Evolutionary conservation across 805 yeast genomes (phyloP).

Genomic region (Yarrowia osloensis): DNA sequence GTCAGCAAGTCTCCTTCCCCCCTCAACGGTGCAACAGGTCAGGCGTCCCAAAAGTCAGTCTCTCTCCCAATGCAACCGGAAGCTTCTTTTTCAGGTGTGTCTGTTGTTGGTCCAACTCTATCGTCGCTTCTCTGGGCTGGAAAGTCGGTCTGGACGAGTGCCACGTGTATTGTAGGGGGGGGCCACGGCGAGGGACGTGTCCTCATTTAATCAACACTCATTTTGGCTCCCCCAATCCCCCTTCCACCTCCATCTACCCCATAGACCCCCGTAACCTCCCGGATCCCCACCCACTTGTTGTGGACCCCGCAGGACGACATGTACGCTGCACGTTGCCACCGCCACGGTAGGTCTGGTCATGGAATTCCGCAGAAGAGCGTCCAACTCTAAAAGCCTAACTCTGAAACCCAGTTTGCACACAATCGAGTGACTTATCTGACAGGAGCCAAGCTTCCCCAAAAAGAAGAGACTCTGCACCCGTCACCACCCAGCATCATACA

Average conservation of each 20-base stretch:
- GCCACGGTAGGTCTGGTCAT: slow-evolving; percentile 15
- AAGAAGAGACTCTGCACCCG: not conserved
- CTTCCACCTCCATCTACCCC: too few species aligned
- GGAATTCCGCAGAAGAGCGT: slow-evolving; percentile 26
- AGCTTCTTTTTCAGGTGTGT: not conserved
- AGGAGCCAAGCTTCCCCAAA: slow-evolving; percentile 4
- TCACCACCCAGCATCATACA: not conserved
- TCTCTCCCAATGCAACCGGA: not conserved
- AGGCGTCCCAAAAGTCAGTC: not conserved
- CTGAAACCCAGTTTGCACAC: not conserved
- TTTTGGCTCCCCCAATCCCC: too few species aligned
- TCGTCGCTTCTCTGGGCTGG: not conserved
- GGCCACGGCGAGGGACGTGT: too few species aligned
- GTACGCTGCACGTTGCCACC: slow-evolving; percentile 29
- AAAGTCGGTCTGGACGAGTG: too few species aligned
- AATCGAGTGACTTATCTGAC: slow-evolving; percentile 27
- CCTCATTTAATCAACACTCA: too few species aligned
- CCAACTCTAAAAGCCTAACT: slow-evolving; percentile 1
- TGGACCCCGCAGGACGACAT: slow-evolving; percentile 22
- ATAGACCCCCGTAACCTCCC: too few species aligned
- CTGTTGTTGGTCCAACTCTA: not conserved
- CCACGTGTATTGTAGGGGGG: too few species aligned
- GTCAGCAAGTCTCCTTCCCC: not conserved
- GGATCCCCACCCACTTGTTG: not conserved
- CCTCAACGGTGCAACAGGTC: not conserved